phyloP scores from a whole-genome alignment of 1,284 basidiomycete species.

The Leccinum holopus region DNA sequence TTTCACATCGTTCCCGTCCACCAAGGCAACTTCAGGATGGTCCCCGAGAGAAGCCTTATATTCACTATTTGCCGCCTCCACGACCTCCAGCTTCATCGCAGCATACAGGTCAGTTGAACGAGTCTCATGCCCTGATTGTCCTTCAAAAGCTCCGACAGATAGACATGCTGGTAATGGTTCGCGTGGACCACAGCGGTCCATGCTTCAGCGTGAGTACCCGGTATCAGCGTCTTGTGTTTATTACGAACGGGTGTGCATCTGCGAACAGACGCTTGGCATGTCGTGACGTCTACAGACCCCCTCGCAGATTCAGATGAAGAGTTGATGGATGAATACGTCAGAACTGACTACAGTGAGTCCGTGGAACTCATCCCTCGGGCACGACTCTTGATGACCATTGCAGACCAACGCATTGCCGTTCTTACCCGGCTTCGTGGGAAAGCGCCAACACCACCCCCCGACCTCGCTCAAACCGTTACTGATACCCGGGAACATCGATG shows the following conservation, averaged over 20 bases:
- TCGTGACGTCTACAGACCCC: conserved; percentile 59
- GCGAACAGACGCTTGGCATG: conserved; percentile 66
- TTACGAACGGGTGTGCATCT: background rate
- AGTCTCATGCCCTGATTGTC: background rate
- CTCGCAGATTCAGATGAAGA: conserved; percentile 74
- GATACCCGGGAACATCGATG: conserved; percentile 36
- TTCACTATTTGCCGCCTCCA: conserved; percentile 37
- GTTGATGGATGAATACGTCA: conserved; percentile 56
- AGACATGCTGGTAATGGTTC: conserved; percentile 13
- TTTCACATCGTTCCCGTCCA: conserved; percentile 29
- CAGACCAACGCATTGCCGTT: conserved; percentile 52
- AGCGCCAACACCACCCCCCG: conserved; percentile 41
- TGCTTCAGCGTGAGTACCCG: conserved; percentile 35
- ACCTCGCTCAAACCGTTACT: conserved; percentile 14
- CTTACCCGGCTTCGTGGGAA: conserved; percentile 45
- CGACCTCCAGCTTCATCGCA: conserved; percentile 21
- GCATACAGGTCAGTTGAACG: conserved; percentile 21
- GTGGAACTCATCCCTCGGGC: background rate
- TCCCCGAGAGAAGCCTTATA: conserved; percentile 41
- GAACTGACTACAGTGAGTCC: conserved; percentile 61
- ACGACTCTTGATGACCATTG: background rate
- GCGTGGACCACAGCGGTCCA: conserved; percentile 34
- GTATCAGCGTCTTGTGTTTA: background rate
- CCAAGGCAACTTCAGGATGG: conserved; percentile 28
- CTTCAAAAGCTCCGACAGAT: conserved; percentile 23